Conservation (phyloP, 2,329 filamentous ascomycete genomes). For the Beauveria sp. region DNA sequence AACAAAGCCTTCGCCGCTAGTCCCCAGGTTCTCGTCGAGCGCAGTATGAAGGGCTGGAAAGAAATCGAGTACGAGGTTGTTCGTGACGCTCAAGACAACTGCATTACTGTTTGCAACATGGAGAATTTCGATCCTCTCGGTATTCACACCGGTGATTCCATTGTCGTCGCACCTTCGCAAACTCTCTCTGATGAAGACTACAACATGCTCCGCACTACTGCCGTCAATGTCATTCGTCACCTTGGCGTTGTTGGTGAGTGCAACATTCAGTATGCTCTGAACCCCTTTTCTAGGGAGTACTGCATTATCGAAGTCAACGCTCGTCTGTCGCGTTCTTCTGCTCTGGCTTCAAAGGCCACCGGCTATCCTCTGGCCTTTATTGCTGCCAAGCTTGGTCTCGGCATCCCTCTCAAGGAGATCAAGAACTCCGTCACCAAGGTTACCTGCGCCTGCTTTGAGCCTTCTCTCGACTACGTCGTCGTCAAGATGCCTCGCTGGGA, state of each 20-base stretch:
- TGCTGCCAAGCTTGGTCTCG: slow-evolving; percentile 90
- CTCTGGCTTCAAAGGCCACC: slow-evolving; percentile 92
- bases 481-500: slow-evolving; percentile 99
- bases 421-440: slow-evolving; percentile 92
- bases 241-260: slow-evolving; percentile 96
- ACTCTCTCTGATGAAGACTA: slow-evolving; percentile 97
- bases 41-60: slow-evolving; percentile 99
- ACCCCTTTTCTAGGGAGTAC: slow-evolving; percentile 91
- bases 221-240: slow-evolving; percentile 94
- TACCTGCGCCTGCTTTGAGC: slow-evolving; percentile 96
- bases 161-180: slow-evolving; percentile 94
- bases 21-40: slow-evolving; percentile 92
- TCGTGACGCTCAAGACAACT: slow-evolving; percentile 91
- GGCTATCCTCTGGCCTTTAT: slow-evolving; percentile 95
- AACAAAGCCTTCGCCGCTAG: slow-evolving; percentile 91
- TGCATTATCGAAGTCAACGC: slow-evolving; percentile 99
- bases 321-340: slow-evolving; percentile 88
- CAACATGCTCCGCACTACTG: slow-evolving; percentile 96
- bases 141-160: slow-evolving; percentile 96
- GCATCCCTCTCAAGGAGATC: slow-evolving; percentile 93
- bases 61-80: slow-evolving; percentile 99
- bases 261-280: slow-evolving; percentile 97
- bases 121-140: slow-evolving; percentile 98
- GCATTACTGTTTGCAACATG: slow-evolving; percentile 99
- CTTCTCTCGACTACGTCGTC: slow-evolving; percentile 94